phyloP scores from a whole-genome alignment of 345 rosid genomes.

The Citrus glauca region DNA sequence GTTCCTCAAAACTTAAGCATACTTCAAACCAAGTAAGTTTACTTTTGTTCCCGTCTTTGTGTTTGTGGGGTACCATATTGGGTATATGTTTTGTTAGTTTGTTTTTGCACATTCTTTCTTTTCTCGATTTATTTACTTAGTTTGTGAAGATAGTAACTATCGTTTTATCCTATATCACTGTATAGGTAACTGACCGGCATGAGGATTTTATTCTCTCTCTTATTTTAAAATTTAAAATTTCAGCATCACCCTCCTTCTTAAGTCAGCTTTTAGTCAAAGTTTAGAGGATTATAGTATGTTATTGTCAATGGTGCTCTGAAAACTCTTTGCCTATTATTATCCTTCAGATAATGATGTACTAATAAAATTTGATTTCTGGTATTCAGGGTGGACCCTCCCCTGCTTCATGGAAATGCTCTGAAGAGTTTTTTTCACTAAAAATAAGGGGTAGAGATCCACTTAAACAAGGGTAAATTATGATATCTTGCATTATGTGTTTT shows the following conservation, averaged over 20 bases:
- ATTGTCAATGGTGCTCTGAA: neutral
- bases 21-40: slow-evolving; percentile 34
- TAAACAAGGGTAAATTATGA: slow-evolving; percentile 59
- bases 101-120: neutral
- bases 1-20: slow-evolving; percentile 48
- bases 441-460: slow-evolving; percentile 91
- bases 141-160: neutral
- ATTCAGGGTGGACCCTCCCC: slow-evolving; percentile 68
- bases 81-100: neutral
- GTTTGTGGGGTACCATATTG: neutral
- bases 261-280: too few relatives aligned
- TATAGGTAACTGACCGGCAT: neutral
- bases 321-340: neutral
- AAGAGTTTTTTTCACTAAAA: slow-evolving; percentile 70
- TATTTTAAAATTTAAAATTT: neutral
- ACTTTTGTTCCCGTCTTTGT: neutral
- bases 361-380: slow-evolving; percentile 6
- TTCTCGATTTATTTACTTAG: neutral
- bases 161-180: neutral
- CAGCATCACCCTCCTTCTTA: too few relatives aligned
- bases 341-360: neutral
- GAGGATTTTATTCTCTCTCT: neutral
- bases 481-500: slow-evolving; percentile 1
- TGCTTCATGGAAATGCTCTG: slow-evolving; percentile 97
- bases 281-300: neutral